These are phyloP conservation scores for Rhizopogon rudus DNA, from an alignment of 768 basidiomycete species.

Conservation along the genomic window DNA sequence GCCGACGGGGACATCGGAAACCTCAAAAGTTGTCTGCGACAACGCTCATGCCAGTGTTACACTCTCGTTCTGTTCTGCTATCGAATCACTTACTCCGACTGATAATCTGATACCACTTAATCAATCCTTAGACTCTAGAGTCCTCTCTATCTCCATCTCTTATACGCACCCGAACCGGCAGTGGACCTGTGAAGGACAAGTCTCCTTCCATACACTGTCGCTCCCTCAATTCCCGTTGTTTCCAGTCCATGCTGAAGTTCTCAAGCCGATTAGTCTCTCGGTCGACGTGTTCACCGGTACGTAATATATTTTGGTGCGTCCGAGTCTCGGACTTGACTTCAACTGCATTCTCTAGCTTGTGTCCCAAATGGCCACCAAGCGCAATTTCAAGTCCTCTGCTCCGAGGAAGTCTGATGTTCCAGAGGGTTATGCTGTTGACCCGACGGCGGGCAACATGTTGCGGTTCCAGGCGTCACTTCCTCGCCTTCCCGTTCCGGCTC, in stretches of 20 bases:
- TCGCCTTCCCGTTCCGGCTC: constrained; percentile 76
- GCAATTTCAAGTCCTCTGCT: constrained; percentile 27
- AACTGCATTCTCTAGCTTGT: constrained; percentile 3
- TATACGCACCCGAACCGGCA: constrained; percentile 2
- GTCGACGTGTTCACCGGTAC: constrained; percentile 10
- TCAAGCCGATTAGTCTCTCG: constrained; percentile 13
- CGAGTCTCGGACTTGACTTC: neutral
- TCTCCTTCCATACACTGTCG: constrained; percentile 2
- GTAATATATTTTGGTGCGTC: neutral
- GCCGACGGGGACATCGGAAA: neutral
- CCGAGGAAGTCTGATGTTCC: constrained; percentile 30
- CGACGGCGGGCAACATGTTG: constrained; percentile 61
- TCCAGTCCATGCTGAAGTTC: constrained; percentile 14
- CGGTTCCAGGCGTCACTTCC: constrained; percentile 72
- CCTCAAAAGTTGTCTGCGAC: neutral
- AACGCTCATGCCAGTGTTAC: neutral
- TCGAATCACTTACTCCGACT: neutral
- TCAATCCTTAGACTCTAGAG: neutral
- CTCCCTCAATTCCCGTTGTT: neutral
- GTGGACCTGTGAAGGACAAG: constrained; percentile 5
- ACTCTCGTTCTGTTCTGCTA: neutral
- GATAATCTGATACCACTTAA: neutral
- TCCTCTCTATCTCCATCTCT: constrained; percentile 14
- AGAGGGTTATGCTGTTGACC: constrained; percentile 48
- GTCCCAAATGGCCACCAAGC: constrained; percentile 24